Evolutionary conservation across 495 filamentous ascomycete genomes (phyloP).

Genomic region (Talaromyces liani): DNA sequence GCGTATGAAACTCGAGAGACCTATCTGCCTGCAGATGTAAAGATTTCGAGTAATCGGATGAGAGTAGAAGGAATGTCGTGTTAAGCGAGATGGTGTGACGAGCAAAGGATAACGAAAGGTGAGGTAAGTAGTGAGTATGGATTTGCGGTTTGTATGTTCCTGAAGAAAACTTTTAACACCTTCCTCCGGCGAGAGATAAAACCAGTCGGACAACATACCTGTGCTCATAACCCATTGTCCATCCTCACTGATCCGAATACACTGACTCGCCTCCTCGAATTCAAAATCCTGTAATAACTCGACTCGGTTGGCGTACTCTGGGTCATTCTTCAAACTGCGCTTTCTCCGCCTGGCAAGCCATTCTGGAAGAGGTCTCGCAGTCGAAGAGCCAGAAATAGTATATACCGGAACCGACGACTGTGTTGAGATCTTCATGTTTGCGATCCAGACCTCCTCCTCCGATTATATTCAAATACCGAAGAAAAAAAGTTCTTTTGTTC

Average conservation of each 20-base stretch:
- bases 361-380: constrained; percentile 85
- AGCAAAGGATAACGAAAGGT: constrained; percentile 84
- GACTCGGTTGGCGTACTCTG: constrained; percentile 86
- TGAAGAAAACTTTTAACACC: constrained; percentile 19
- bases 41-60: constrained; percentile 89
- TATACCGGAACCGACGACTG: constrained; percentile 89
- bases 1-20: constrained; percentile 89
- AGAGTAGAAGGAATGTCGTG: constrained; percentile 86
- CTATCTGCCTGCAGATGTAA: constrained; percentile 89
- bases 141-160: constrained; percentile 94
- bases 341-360: constrained; percentile 90
- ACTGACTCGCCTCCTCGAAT: constrained; percentile 96
- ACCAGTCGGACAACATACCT: constrained; percentile 43
- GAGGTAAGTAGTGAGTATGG: constrained; percentile 88
- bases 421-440: constrained; percentile 77
- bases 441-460: neutral
- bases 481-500: neutral
- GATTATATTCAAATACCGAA: neutral
- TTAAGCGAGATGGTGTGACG: constrained; percentile 93
- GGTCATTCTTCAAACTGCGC: constrained; percentile 86
- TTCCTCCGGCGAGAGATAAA: neutral
- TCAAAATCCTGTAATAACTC: constrained; percentile 97
- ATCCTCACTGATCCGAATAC: constrained; percentile 87
- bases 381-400: constrained; percentile 88
- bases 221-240: constrained; percentile 98